These are phyloP conservation scores for Danielia reshetovae DNA, from an alignment of 805 yeast species.

Conservation along the genomic window DNA sequence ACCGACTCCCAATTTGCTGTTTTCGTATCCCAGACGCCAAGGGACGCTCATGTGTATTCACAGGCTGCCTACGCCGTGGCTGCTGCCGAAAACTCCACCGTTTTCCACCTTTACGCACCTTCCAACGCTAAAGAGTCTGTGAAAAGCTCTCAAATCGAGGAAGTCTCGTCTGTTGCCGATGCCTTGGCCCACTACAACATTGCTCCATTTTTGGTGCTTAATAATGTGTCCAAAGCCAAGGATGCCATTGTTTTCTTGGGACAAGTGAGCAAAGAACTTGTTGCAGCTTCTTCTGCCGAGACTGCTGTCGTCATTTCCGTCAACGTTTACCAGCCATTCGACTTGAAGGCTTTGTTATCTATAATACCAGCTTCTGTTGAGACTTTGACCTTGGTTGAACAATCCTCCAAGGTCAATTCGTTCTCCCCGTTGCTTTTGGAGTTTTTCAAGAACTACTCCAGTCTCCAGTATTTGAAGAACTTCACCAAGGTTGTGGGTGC, in stretches of 20 bases:
- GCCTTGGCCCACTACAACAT: conserved; percentile 22
- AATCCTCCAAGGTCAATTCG: conserved; percentile 36
- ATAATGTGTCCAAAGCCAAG: conserved; percentile 30
- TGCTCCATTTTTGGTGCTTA: conserved; percentile 28
- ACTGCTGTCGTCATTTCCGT: conserved; percentile 50
- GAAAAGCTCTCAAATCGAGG: conserved; percentile 7
- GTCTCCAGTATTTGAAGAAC: conserved; percentile 41
- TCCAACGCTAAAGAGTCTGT: conserved; percentile 14
- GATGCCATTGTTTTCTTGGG: conserved; percentile 65
- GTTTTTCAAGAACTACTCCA: conserved; percentile 57
- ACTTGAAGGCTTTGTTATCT: conserved; percentile 45
- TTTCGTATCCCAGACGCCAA: conserved; percentile 59
- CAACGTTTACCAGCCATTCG: conserved; percentile 73
- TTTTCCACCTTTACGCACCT: conserved; percentile 64
- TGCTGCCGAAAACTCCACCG: conserved; percentile 46
- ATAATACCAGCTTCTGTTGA: conserved; percentile 52
- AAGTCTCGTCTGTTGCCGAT: conserved; percentile 16
- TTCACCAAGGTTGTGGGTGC: conserved; percentile 51
- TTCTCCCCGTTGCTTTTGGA: conserved; percentile 76
- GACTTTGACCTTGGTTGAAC: conserved; percentile 63
- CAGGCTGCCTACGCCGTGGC: conserved; percentile 59
- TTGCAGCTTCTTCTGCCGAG: conserved; percentile 33
- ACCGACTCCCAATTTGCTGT: conserved; percentile 65
- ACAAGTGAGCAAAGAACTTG: conserved; percentile 43
- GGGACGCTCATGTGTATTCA: conserved; percentile 52